Conservation (phyloP, 495 filamentous ascomycete species). For the Choiromyces venosus region DNA sequence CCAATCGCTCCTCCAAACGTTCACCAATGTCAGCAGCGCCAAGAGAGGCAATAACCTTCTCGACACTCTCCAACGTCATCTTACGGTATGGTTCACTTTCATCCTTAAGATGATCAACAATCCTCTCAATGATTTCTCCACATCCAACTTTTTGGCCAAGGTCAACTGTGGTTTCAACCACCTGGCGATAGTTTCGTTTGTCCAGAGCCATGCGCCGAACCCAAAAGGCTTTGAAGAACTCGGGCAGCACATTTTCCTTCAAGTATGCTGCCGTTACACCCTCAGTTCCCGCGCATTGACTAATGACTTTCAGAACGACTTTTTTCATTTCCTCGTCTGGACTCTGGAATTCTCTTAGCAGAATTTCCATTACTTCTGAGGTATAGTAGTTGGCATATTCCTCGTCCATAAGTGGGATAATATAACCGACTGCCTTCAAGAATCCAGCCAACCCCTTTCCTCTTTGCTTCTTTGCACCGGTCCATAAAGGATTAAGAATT, state of each 20-base stretch:
- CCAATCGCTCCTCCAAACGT: slow-evolving; percentile 81
- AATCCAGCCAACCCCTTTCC: slow-evolving; percentile 95
- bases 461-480: slow-evolving; percentile 87
- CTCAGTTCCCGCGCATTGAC: slow-evolving; percentile 90
- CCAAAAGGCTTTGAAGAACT: slow-evolving; percentile 99
- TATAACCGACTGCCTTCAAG: slow-evolving; percentile 94
- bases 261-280: slow-evolving; percentile 92
- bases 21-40: slow-evolving; percentile 92
- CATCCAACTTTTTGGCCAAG: slow-evolving; percentile 94
- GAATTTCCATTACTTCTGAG: slow-evolving; percentile 96
- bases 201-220: slow-evolving; percentile 93
- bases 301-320: slow-evolving; percentile 93
- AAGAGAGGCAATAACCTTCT: slow-evolving; percentile 87
- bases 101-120: slow-evolving; percentile 93
- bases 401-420: slow-evolving; percentile 98
- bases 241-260: slow-evolving; percentile 86
- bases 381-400: slow-evolving; percentile 99
- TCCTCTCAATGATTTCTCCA: slow-evolving; percentile 86
- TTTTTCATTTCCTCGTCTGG: slow-evolving; percentile 99
- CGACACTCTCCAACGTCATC: slow-evolving; percentile 97
- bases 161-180: slow-evolving; percentile 97
- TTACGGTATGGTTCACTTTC: slow-evolving; percentile 97
- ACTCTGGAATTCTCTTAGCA: slow-evolving; percentile 89
- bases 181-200: slow-evolving; percentile 92
- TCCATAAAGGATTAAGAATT: slow-evolving; percentile 96